phyloP scores from a whole-genome alignment of 164 flowering plant genomes.

The Tinospora cordifolia region DNA sequence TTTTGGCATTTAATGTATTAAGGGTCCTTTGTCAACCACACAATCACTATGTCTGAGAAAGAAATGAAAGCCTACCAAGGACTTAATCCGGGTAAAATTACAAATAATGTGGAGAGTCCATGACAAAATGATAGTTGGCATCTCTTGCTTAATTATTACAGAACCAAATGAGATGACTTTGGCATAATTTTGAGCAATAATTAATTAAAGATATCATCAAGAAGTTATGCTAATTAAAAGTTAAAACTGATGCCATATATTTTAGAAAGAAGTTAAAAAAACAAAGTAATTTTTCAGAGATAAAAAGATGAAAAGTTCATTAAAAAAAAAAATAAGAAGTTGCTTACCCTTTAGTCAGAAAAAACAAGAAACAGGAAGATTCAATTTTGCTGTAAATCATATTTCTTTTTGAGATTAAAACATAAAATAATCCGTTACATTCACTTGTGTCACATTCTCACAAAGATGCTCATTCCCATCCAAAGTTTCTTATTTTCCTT shows the following conservation, averaged over 20 bases:
- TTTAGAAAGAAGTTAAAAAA: background rate
- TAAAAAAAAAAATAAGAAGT: background rate
- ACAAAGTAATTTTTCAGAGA: too few species aligned
- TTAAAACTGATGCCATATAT: background rate
- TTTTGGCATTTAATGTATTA: constrained; percentile 20
- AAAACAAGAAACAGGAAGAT: background rate
- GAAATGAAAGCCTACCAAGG: constrained; percentile 18
- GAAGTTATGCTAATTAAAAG: too few species aligned
- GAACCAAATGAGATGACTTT: background rate
- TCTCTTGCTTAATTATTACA: constrained; percentile 1
- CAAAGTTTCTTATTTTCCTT: background rate
- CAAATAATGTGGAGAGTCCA: background rate
- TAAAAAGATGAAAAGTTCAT: too few species aligned
- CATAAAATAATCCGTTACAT: background rate
- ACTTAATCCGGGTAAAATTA: background rate
- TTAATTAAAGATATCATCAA: background rate
- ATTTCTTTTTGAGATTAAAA: background rate
- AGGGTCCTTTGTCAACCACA: constrained; percentile 32
- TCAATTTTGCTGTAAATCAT: background rate
- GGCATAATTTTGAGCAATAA: background rate
- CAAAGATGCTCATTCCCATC: background rate
- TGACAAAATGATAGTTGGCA: constrained; percentile 1
- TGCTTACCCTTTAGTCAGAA: background rate
- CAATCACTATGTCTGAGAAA: constrained; percentile 40
- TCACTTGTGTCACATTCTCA: background rate